A percentile compares a stretch with the other conserved stretches of the same genome.
Conservation (phyloP, 352 stramenopile species). For the Phytophthora chlamydospora region DNA sequence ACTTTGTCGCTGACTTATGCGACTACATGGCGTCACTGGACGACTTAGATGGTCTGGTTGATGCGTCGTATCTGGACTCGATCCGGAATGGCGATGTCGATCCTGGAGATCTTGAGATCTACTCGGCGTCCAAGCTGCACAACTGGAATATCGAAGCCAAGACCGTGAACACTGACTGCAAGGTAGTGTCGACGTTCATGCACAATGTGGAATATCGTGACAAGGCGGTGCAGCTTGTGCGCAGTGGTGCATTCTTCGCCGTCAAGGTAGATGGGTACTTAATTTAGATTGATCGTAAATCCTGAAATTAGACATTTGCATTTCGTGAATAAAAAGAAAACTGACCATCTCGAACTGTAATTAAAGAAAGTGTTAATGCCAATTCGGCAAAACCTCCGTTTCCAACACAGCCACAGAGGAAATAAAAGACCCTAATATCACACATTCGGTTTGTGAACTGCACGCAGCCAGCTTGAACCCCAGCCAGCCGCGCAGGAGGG, state of each 20-base stretch:
- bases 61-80: neutral
- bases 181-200: slow-evolving; percentile 4
- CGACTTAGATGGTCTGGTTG: slow-evolving; percentile 6
- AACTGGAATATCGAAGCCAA: slow-evolving; percentile 10
- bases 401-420: too few species aligned
- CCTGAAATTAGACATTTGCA: too few species aligned
- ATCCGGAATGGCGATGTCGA: neutral
- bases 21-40: slow-evolving; percentile 6
- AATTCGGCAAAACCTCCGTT: too few species aligned
- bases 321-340: too few species aligned
- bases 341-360: too few species aligned
- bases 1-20: neutral
- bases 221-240: slow-evolving; percentile 6
- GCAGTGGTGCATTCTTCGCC: too few species aligned
- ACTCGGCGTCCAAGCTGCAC: slow-evolving; percentile 8
- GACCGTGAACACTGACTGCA: slow-evolving; percentile 13
- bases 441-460: too few species aligned
- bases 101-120: slow-evolving; percentile 10
- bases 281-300: too few species aligned
- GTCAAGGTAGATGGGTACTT: too few species aligned
- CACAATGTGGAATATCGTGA: slow-evolving; percentile 12
- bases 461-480: neutral
- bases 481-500: slow-evolving; percentile 3
- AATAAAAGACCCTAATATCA: too few species aligned
- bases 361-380: too few species aligned